Evolutionary conservation across 305 asterid genomes (phyloP).

Genomic region (Euphrasia arctica): DNA sequence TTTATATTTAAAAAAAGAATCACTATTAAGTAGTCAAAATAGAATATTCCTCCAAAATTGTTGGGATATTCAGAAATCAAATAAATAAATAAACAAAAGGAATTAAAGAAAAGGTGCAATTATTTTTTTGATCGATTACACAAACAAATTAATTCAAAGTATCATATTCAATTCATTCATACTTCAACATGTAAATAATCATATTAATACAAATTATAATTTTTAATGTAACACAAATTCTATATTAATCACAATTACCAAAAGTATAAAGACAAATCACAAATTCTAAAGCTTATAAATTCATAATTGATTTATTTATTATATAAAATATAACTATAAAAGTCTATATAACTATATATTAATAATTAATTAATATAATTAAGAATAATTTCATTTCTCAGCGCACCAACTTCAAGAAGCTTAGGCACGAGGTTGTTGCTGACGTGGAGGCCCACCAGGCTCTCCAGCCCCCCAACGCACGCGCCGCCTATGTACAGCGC

Average conservation of each 20-base stretch:
- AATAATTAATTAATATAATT: slow-evolving; percentile 16
- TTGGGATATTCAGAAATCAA: slow-evolving; percentile 35
- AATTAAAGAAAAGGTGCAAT: no score
- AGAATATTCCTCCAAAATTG: slow-evolving; percentile 51
- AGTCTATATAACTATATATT: no score
- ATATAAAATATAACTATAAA: no score
- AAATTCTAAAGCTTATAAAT: no score
- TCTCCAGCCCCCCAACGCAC: slow-evolving; percentile 81
- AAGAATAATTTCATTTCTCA: slow-evolving; percentile 37
- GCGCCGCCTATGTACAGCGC: slow-evolving; percentile 79
- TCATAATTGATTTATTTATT: no score
- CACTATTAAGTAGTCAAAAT: slow-evolving; percentile 34
- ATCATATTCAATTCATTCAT: no score
- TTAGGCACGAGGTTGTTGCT: slow-evolving; percentile 79
- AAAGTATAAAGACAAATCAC: slow-evolving; percentile 5
- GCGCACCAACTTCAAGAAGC: slow-evolving; percentile 80
- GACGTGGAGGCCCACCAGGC: slow-evolving; percentile 72
- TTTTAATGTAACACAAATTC: no score
- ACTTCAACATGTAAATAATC: no score
- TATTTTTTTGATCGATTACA: no score
- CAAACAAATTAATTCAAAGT: no score
- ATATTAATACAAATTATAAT: no score
- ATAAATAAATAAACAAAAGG: no score
- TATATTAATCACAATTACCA: neutral
- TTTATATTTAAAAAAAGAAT: neutral